A percentile compares a stretch with the other conserved stretches of the same genome.
Evolutionary conservation across 495 filamentous ascomycete species (phyloP).

Genomic region (Aspergillus diversus): DNA sequence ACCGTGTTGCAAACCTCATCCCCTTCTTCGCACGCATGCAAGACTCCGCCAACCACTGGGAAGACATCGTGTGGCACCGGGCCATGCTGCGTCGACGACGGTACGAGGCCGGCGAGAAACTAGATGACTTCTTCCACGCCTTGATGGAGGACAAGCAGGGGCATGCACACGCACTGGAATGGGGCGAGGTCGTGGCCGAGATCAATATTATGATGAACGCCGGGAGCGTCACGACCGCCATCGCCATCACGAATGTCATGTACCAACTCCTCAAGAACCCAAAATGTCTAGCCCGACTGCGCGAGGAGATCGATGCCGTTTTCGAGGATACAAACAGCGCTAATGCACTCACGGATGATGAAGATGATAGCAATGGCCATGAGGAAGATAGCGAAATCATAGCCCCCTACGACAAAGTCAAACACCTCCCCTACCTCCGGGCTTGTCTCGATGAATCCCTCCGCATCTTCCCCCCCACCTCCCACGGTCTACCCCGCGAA

Average conservation of each 20-base stretch:
- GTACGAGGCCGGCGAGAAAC: slow-evolving; percentile 54
- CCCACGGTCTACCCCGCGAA: slow-evolving; percentile 40
- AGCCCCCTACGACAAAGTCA: slow-evolving; percentile 50
- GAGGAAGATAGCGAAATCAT: slow-evolving; percentile 29
- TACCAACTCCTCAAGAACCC: slow-evolving; percentile 62
- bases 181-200: slow-evolving; percentile 38
- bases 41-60: slow-evolving; percentile 30
- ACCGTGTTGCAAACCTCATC: slow-evolving; percentile 36
- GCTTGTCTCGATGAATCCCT: slow-evolving; percentile 54
- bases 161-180: slow-evolving; percentile 41
- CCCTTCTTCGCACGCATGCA: slow-evolving; percentile 39
- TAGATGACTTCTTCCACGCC: slow-evolving; percentile 60
- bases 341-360: neutral
- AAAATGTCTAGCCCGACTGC: slow-evolving; percentile 51
- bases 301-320: slow-evolving; percentile 58
- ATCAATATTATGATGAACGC: slow-evolving; percentile 54
- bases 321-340: slow-evolving; percentile 19
- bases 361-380: neutral
- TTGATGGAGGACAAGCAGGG: slow-evolving; percentile 59
- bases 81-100: slow-evolving; percentile 40
- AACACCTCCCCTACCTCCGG: slow-evolving; percentile 44
- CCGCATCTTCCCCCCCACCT: slow-evolving; percentile 45
- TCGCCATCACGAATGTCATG: slow-evolving; percentile 53
- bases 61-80: slow-evolving; percentile 47
- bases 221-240: slow-evolving; percentile 59